These are phyloP conservation scores for Lichtheimia corymbifera DNA, from an alignment of 371 early-diverging fungal species.

Conservation along the genomic window DNA sequence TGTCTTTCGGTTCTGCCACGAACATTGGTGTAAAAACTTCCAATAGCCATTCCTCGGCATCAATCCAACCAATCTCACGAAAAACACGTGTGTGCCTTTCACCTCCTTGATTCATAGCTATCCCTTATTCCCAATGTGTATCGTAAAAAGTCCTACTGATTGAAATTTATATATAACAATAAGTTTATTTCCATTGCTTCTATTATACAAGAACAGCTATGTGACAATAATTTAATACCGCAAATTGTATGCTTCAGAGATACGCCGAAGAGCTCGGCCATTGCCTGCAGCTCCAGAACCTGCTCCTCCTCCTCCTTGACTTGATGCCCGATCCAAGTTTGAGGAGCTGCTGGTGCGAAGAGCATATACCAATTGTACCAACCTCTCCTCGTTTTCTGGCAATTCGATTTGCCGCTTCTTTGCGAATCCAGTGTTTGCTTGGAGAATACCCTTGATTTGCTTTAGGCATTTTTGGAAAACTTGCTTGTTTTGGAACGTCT, in stretches of 20 bases:
- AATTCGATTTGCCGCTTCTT: constrained; percentile 31
- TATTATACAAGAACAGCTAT: too few relatives aligned
- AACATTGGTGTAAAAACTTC: constrained; percentile 23
- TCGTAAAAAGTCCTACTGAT: too few relatives aligned
- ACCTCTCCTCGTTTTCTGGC: constrained; percentile 37
- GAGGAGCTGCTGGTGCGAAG: constrained; percentile 38
- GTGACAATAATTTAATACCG: neutral
- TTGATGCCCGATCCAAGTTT: constrained; percentile 25
- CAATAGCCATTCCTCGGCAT: neutral
- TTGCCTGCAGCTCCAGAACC: too few relatives aligned
- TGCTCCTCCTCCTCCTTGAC: constrained; percentile 1
- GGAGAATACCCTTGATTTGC: constrained; percentile 52
- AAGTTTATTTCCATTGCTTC: too few relatives aligned
- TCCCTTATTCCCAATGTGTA: too few relatives aligned
- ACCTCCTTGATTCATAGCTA: too few relatives aligned
- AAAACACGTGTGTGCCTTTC: too few relatives aligned
- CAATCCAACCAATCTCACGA: too few relatives aligned
- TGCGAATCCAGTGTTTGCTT: constrained; percentile 34
- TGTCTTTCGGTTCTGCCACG: constrained; percentile 23
- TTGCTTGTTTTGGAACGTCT: constrained; percentile 52
- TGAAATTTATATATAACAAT: too few relatives aligned
- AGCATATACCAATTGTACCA: constrained; percentile 48
- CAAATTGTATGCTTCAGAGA: constrained; percentile 53
- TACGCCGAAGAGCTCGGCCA: constrained; percentile 36
- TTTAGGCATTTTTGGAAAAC: constrained; percentile 52